A percentile compares a stretch with the other conserved stretches of the same genome.
Evolutionary conservation across 805 yeast genomes (phyloP).

Genomic region (Ogataea angusta): DNA sequence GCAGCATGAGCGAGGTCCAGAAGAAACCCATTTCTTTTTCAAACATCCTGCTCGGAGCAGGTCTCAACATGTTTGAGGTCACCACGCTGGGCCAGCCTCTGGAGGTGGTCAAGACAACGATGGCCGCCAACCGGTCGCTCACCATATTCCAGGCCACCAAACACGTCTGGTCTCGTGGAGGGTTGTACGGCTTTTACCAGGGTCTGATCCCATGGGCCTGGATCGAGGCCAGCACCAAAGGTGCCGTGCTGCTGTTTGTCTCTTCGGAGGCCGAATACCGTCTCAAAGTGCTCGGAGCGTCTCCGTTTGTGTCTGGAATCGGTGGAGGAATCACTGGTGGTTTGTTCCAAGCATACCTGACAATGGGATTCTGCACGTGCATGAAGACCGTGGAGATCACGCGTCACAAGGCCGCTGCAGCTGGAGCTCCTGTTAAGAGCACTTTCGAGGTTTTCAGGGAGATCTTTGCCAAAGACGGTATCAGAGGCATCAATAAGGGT

Average conservation of each 20-base stretch:
- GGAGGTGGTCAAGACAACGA: slow-evolving; percentile 93
- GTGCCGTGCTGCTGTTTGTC: slow-evolving; percentile 91
- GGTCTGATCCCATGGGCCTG: slow-evolving; percentile 99
- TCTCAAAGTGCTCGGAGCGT: slow-evolving; percentile 59
- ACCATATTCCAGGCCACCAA: slow-evolving; percentile 63
- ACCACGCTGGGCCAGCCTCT: slow-evolving; percentile 96
- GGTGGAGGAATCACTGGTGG: slow-evolving; percentile 97
- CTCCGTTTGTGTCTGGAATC: slow-evolving; percentile 80
- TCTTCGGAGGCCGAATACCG: slow-evolving; percentile 89
- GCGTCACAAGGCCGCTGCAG: slow-evolving; percentile 66
- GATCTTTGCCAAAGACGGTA: slow-evolving; percentile 81
- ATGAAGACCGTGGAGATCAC: slow-evolving; percentile 99
- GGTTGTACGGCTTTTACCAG: slow-evolving; percentile 87
- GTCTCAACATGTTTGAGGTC: slow-evolving; percentile 86
- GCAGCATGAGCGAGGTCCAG: slow-evolving; percentile 39
- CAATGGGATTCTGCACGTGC: slow-evolving; percentile 98
- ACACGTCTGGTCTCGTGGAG: slow-evolving; percentile 91
- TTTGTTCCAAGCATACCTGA: slow-evolving; percentile 90
- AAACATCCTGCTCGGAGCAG: slow-evolving; percentile 91
- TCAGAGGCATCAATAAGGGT: slow-evolving; percentile 94
- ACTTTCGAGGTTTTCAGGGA: slow-evolving; percentile 84
- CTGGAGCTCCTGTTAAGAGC: slow-evolving; percentile 69
- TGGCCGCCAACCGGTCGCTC: slow-evolving; percentile 92
- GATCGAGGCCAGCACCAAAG: slow-evolving; percentile 99
- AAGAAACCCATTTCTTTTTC: slow-evolving; percentile 87